Evolutionary conservation across 805 yeast species (phyloP), one percentile per base, ranked within the genome.

Genomic region (Candida rishiriensis): DNA sequence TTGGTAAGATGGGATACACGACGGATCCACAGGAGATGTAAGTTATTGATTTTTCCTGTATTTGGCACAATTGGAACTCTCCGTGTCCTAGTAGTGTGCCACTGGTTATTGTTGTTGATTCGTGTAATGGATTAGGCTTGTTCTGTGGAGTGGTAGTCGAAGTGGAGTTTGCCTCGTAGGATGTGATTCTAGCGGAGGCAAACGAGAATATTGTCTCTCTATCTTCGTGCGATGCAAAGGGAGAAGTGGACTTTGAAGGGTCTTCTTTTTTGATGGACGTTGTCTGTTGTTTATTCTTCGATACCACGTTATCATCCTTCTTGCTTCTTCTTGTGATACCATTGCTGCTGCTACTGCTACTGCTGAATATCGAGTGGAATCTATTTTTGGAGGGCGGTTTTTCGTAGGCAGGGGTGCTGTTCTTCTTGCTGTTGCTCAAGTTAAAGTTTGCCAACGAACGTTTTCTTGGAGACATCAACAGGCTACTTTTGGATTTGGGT

Each of bases 1-100:
- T 76, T 3, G 88, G 87, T 41, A 87, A 64, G 12, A 87, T 74
- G 3, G 96, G 95, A 56, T 85, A 85, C 2, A 85, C 76, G 33
- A 87, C 76, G 5, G 79, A 69, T 0, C 86, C 89, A 63, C 88
- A 83, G 11, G 79, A 75, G 34, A 83, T 56, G 57, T 81, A 83
- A 1, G 82, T 75, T 9, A 80, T 81, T 46, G 68, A 72, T 47
- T 73, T 53, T 34, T 51, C 74, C 51, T 76, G 79, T 26, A 82
- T 64, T 56, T 78, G 81, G 51, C 78, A 83, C 1, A 83, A 66
- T 52, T 79, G 79, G 41, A 83, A 70, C 36, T 61, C 66, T 2
- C 89, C 89, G 47, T 77, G 79, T 1, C 84, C 80, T 28, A 83
- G 55, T n/a, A 79, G 57, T 35, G 76, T 62, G 0, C 83, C 84